A percentile compares a stretch with the other conserved stretches of the same genome.
Evolutionary conservation across 2,329 filamentous ascomycete species (phyloP).

Genomic region (Escovopsis sp.): DNA sequence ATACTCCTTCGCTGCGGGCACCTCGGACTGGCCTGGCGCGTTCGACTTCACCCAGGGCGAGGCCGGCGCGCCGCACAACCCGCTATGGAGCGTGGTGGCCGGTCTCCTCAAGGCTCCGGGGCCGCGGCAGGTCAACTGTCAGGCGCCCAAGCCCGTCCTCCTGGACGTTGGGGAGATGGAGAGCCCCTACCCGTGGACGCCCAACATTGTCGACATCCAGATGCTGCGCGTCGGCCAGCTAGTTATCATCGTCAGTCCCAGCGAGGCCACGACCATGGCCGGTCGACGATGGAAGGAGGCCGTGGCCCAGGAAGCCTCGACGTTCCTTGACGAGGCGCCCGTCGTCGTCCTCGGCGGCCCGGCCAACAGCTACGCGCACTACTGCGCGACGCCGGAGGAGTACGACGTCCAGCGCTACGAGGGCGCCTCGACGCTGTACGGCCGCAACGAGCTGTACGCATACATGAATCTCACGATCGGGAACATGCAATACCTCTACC

Average conservation of each 20-base stretch:
- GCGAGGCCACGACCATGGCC: conserved; percentile 86
- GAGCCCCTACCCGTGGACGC: conserved; percentile 70
- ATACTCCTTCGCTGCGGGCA: conserved; percentile 86
- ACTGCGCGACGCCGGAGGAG: conserved; percentile 65
- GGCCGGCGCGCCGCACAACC: conserved; percentile 53
- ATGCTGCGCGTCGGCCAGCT: conserved; percentile 71
- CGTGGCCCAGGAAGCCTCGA: conserved; percentile 35
- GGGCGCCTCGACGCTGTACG: conserved; percentile 83
- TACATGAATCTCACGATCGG: conserved; percentile 80
- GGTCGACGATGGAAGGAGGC: conserved; percentile 73
- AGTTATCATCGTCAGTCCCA: conserved; percentile 68
- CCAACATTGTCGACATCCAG: conserved; percentile 85
- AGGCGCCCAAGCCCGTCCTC: conserved; percentile 68
- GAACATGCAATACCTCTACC: conserved; percentile 25
- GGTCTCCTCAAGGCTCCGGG: conserved; percentile 56
- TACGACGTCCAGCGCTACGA: conserved; percentile 81
- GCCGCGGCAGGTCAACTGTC: conserved; percentile 56
- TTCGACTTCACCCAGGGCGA: conserved; percentile 91
- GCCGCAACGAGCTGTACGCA: conserved; percentile 65
- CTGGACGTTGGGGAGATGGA: conserved; percentile 76
- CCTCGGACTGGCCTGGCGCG: conserved; percentile 75
- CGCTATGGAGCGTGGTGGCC: conserved; percentile 66
- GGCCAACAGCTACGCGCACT: conserved; percentile 81
- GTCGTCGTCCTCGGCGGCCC: conserved; percentile 78
- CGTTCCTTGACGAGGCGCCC: conserved; percentile 36